Evolutionary conservation across 73 alveolate species (phyloP).

Genomic region (Loxodes magnus): DNA sequence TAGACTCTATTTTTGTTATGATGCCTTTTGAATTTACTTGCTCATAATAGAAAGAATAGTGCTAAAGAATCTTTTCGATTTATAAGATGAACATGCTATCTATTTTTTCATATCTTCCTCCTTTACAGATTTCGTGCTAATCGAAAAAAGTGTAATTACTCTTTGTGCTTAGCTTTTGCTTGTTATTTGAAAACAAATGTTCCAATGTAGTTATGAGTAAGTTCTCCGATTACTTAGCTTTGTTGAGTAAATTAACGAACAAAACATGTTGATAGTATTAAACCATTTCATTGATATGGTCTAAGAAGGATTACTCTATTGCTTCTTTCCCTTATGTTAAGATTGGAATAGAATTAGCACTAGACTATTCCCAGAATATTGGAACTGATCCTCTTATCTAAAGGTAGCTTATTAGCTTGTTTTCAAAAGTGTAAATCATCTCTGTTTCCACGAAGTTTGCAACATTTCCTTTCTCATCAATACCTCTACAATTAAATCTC

Average conservation of each 20-base stretch:
- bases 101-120: neutral
- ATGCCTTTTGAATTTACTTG: neutral
- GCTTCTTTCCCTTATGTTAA: neutral
- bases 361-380: conserved; percentile 61
- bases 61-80: neutral
- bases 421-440: conserved; percentile 31
- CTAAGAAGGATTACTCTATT: neutral
- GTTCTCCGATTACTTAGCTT: neutral
- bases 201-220: neutral
- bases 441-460: conserved; percentile 96
- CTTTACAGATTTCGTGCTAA: conserved; percentile 7
- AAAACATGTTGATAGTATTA: neutral
- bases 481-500: conserved; percentile 92
- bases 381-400: conserved; percentile 85
- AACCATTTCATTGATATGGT: neutral
- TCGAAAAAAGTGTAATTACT: conserved; percentile 8
- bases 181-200: neutral
- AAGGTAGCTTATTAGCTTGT: conserved; percentile 32
- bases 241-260: neutral
- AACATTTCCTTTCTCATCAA: conserved; percentile 93
- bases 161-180: neutral
- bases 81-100: no score
- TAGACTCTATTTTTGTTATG: neutral
- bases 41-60: neutral
- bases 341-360: conserved; percentile 6